Conservation (phyloP, 1,284 basidiomycete species). For the Lignosus rhinocerotis region DNA sequence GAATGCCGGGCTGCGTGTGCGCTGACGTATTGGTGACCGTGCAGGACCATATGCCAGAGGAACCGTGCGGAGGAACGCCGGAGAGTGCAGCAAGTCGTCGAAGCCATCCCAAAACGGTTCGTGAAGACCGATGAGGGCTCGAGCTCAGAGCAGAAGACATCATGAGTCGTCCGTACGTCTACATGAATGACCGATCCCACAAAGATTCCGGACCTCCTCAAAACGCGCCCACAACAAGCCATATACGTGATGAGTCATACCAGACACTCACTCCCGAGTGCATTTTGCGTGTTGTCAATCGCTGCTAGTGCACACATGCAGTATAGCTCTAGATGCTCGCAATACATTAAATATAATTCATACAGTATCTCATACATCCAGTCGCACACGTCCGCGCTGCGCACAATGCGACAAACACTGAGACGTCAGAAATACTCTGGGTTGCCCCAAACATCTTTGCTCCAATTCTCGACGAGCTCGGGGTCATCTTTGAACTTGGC, state of each 20-base stretch:
- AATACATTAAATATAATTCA: not conserved
- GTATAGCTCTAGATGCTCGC: not conserved
- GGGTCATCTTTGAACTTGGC: slow-evolving; percentile 69
- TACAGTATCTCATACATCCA: not conserved
- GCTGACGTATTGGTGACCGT: not conserved
- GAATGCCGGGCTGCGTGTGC: not conserved
- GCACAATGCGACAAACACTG: not conserved
- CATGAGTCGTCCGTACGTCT: slow-evolving; percentile 1
- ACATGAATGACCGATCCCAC: not conserved
- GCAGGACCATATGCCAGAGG: slow-evolving; percentile 64
- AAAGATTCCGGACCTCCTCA: not conserved
- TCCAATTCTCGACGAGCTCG: slow-evolving; percentile 73
- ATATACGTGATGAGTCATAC: not conserved
- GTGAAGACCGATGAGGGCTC: slow-evolving; percentile 41
- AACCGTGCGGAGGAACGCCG: slow-evolving; percentile 55
- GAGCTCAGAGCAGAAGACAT: slow-evolving; percentile 3
- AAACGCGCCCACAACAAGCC: not conserved
- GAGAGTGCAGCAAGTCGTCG: slow-evolving; percentile 56
- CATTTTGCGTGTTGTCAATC: not conserved
- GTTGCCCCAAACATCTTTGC: slow-evolving; percentile 55
- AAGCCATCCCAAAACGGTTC: slow-evolving; percentile 58
- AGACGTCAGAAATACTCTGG: slow-evolving; percentile 14
- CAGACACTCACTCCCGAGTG: not conserved
- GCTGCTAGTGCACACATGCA: not conserved
- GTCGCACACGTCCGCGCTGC: not conserved